Base-by-base conservation (phyloP, 225 moss, liverwort and hornwort genomes). In the Polytrichum formosum region DNA sequence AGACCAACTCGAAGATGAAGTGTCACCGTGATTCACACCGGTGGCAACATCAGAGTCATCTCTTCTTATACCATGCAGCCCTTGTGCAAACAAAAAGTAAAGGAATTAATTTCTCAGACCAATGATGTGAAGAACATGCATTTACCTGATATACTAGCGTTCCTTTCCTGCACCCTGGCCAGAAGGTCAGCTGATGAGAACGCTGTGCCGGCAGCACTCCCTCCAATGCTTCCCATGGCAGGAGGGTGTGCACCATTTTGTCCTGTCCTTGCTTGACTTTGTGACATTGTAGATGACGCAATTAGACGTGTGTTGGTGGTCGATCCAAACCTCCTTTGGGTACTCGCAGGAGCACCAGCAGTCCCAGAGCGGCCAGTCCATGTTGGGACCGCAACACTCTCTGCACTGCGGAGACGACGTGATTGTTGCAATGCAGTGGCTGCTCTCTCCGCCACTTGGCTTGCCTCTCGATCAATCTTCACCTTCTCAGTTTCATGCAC, bases 311-410 rank as follows among this genome's bases (percentile, higher is more conserved):
- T 66, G 70, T 91, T 94, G 4, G 86, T 80, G 6, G 91, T 83
- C 53, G 94, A 90, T 46, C 97, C 97, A 73, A 98, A 98, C 75
- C 89, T 82, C 79, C 84, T 87, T 46, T 90, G 79, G 26, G 80
- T 46, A 71, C 68, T 70, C 2, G 79, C 77, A 53, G 97, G 97
- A 31, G 97, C 97, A 75, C 97, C 97, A 23, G 97, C 97, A 31
- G 80, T 71, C 63, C 97, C 97, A 28, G 90, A 91, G 23, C 90
- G 87, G 68, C 97, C 97, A 58, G 97, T 98, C 97, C 97, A 98
- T 2, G 97, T 98, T 23, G 97, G 94, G 54, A 94, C 91, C 23
- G 92, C 85, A 20, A 98, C 68, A 54, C 80, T 81, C 23, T 92
- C 97, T 73, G 84, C 82, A 23, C 82, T 77, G 20, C 97, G 84